These are phyloP conservation scores for Sordariomycetes sp. DNA, from an alignment of 2,329 filamentous ascomycete genomes.

Conservation along the genomic window DNA sequence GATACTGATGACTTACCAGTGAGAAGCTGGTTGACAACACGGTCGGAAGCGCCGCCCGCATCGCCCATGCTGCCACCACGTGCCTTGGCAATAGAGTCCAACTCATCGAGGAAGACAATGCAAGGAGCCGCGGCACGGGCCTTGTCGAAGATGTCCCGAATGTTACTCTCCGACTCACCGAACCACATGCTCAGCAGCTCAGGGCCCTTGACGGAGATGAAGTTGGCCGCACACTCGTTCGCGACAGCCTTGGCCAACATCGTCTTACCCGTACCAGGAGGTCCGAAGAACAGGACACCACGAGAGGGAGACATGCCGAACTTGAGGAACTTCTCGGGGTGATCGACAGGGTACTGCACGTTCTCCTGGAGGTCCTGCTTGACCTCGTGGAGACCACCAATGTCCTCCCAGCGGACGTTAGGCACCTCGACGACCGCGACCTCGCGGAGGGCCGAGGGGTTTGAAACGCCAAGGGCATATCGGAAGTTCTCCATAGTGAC, in stretches of 20 bases:
- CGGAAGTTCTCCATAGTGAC: conserved; percentile 99
- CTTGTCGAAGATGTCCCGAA: conserved; percentile 99
- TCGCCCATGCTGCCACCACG: conserved; percentile 92
- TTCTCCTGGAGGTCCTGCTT: conserved; percentile 99
- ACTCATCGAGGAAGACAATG: conserved; percentile 95
- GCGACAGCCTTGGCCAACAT: conserved; percentile 98
- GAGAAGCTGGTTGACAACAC: conserved; percentile 98
- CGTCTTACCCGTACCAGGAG: conserved; percentile 99
- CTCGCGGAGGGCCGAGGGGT: conserved; percentile 95
- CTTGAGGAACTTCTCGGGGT: conserved; percentile 99
- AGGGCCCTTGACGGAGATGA: conserved; percentile 98
- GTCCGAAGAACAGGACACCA: conserved; percentile 97
- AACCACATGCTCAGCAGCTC: conserved; percentile 99
- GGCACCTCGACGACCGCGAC: conserved; percentile 98
- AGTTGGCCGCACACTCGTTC: conserved; percentile 98
- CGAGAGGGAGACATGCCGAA: conserved; percentile 96
- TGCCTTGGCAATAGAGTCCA: conserved; percentile 98
- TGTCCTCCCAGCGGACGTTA: conserved; percentile 99
- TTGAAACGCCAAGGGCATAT: conserved; percentile 93
- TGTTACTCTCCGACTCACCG: conserved; percentile 99
- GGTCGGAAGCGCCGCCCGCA: conserved; percentile 94
- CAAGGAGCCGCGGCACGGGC: conserved; percentile 95
- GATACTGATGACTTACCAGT: conserved; percentile 52
- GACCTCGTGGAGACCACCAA: conserved; percentile 94
- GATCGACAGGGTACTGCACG: conserved; percentile 97